Evolutionary conservation across 176 grass and related monocot species (phyloP), one percentile per base, ranked within the genome.

Genomic region (Neostapfia colusana): DNA sequence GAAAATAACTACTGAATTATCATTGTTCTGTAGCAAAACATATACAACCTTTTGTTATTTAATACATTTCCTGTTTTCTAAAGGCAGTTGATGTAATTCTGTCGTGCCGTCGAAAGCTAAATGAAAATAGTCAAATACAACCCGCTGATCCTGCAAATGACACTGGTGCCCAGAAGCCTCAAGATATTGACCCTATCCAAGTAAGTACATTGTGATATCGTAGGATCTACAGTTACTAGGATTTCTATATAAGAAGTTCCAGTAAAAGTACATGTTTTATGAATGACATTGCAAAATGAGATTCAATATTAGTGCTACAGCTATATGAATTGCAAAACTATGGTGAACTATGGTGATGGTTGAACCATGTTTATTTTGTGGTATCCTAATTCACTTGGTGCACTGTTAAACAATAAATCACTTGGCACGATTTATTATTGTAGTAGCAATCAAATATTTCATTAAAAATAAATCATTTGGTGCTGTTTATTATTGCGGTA

Each of bases 21-120:
- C 24, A 10, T 59, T 16, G 0, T 58, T 74, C n/a, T 73, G 20
- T 10, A 66, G 24, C n/a, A 54, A 53, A 85, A 40, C 20, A 78
- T 66, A 70, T 63, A 44, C 39, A 62, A 16, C 1, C 17, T 69
- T 44, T 83, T 64, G 62, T 20, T 63, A 31, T 83, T 51, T 69
- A 60, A 81, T 46, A 40, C n/a, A 24, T 35, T 55, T 17, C 17
- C 34, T 57, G 49, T 69, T 85, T 93, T 26, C 0, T 79, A 31
- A 76, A 97, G 94, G 91, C 91, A 79, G 82, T 97, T 76, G 84
- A 97, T 67, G 70, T 86, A 34, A 89, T 97, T 89, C 69, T 97
- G 23, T 91, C 67, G 37, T 90, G 84, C 14, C 86, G 84, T 41
- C 79, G 85, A 63, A 90, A 93, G 54, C 83, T 97, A 80, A 93